phyloP scores from a whole-genome alignment of 306 rosid species.

The Dryas octopetala region DNA sequence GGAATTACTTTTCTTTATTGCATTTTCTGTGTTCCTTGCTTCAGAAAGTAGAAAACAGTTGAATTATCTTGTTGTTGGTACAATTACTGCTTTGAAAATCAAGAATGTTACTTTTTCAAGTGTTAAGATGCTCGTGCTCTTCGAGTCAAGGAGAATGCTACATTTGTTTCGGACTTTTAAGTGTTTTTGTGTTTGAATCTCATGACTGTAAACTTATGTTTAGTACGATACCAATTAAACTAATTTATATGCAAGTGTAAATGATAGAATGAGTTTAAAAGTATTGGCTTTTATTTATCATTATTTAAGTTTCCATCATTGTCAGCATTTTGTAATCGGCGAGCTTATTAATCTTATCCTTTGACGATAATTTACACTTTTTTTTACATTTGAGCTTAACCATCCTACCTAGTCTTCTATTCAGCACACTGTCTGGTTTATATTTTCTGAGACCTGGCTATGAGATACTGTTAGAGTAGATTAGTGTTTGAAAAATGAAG shows the following conservation, averaged over 20 bases:
- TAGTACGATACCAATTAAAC: not conserved
- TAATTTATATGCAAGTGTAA: not conserved
- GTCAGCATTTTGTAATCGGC: not conserved
- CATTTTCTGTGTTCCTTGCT: slow-evolving; percentile 4
- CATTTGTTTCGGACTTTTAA: not conserved
- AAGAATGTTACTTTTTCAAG: not conserved
- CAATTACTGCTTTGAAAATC: not conserved
- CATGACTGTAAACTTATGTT: not conserved
- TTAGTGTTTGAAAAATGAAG: not conserved
- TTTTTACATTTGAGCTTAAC: not conserved
- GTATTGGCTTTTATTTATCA: no score
- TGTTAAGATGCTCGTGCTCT: not conserved
- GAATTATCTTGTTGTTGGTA: not conserved
- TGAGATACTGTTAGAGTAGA: not conserved
- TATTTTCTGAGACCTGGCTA: not conserved
- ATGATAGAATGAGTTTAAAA: not conserved
- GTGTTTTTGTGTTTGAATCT: not conserved
- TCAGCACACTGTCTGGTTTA: not conserved
- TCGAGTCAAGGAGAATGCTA: not conserved
- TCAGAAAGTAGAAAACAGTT: not conserved
- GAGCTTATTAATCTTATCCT: not conserved
- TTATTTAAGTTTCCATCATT: no score
- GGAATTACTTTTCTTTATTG: not conserved
- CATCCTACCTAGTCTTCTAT: not conserved
- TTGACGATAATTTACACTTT: not conserved